A percentile compares a stretch with the other conserved stretches of the same genome.
phyloP scores from a whole-genome alignment of 306 rosid species.

The Rosa lucieae region DNA sequence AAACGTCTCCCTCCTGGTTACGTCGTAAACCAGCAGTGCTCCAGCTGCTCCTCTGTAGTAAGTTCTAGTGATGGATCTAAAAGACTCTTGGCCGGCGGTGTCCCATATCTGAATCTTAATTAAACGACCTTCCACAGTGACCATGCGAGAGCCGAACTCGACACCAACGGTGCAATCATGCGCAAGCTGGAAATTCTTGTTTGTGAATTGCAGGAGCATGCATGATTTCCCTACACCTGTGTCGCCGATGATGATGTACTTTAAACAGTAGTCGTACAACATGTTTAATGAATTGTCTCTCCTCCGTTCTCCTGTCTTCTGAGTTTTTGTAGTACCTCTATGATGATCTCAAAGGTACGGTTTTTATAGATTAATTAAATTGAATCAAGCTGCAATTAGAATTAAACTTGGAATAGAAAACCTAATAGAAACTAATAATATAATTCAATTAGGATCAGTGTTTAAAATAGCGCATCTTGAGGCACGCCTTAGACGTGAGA shows the following conservation, averaged over 20 bases:
- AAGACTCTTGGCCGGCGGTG: constrained; percentile 96
- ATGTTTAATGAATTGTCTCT: background rate
- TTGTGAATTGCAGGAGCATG: constrained; percentile 84
- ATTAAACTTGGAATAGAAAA: background rate
- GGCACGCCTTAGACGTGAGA: too few species aligned
- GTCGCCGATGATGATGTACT: constrained; percentile 96
- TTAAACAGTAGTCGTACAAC: constrained; percentile 78
- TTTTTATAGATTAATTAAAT: background rate
- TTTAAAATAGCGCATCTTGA: too few species aligned
- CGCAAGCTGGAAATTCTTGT: constrained; percentile 87
- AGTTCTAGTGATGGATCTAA: constrained; percentile 89
- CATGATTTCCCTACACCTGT: constrained; percentile 97
- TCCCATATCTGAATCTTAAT: constrained; percentile 98
- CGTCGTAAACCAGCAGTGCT: constrained; percentile 91
- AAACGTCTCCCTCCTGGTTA: constrained; percentile 93
- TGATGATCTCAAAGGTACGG: background rate
- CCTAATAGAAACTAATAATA: background rate
- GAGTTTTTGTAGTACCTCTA: background rate
- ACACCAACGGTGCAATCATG: constrained; percentile 96
- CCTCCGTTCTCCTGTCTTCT: background rate
- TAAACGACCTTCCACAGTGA: constrained; percentile 69
- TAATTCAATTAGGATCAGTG: background rate
- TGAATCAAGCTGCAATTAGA: background rate
- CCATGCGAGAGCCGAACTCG: constrained; percentile 92
- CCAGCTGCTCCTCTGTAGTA: constrained; percentile 96